phyloP scores from a whole-genome alignment of 257 asterid genomes.

The Solanum pimpinellifolium region DNA sequence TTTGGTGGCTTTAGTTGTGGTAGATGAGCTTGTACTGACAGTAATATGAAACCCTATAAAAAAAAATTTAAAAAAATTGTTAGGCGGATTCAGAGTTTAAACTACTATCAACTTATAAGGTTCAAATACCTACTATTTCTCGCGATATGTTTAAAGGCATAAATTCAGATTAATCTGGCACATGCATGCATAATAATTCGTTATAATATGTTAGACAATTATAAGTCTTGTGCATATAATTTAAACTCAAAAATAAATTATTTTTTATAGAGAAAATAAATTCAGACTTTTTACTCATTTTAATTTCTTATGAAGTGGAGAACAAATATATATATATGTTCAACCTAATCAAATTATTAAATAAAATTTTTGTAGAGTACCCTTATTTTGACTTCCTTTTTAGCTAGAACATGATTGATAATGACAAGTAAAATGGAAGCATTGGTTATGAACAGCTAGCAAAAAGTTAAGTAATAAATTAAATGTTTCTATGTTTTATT shows the following conservation, averaged over 20 bases:
- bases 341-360: neutral
- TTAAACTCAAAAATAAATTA: neutral
- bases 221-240: neutral
- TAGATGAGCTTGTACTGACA: conserved; percentile 86
- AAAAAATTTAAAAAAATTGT: neutral
- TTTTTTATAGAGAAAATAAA: neutral
- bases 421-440: neutral
- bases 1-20: conserved; percentile 84
- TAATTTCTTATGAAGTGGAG: neutral
- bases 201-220: neutral
- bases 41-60: conserved; percentile 66
- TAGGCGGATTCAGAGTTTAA: neutral
- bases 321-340: neutral
- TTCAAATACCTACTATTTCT: neutral
- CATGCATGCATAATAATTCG: neutral
- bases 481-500: neutral
- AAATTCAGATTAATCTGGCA: neutral
- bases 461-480: neutral
- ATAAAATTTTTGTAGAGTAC: neutral
- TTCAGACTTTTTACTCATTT: neutral
- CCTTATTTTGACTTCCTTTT: neutral
- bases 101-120: neutral
- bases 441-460: neutral
- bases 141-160: neutral
- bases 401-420: neutral